Conservation (phyloP, 192 early-diverging fungal species). For the Chytriomyces sp. region DNA sequence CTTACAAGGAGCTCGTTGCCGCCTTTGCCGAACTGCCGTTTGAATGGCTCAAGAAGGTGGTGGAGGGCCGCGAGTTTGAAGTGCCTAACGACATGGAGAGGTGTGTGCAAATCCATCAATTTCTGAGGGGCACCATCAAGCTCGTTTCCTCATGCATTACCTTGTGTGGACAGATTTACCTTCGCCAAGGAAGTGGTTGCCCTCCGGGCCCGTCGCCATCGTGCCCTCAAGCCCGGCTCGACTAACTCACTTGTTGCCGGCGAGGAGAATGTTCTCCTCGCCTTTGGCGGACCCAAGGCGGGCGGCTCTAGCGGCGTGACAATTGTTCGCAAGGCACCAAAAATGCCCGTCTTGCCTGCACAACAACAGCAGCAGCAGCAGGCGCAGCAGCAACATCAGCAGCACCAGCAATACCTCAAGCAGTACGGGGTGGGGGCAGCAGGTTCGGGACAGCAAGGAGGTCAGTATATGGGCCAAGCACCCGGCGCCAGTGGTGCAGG, state of each 20-base stretch:
- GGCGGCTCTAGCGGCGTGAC: slow-evolving; percentile 48
- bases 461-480: neutral
- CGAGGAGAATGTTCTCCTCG: slow-evolving; percentile 63
- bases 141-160: neutral
- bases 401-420: slow-evolving; percentile 2
- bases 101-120: slow-evolving; percentile 35
- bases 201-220: slow-evolving; percentile 36
- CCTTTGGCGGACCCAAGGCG: slow-evolving; percentile 53
- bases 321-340: slow-evolving; percentile 59
- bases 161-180: slow-evolving; percentile 38
- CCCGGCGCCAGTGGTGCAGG: neutral
- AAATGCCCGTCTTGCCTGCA: slow-evolving; percentile 5
- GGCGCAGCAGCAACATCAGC: slow-evolving; percentile 10
- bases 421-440: neutral
- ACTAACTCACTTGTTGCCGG: slow-evolving; percentile 37
- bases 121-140: slow-evolving; percentile 9
- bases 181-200: slow-evolving; percentile 62
- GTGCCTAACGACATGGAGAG: slow-evolving; percentile 62
- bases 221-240: slow-evolving; percentile 5
- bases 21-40: slow-evolving; percentile 60
- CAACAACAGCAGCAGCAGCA: slow-evolving; percentile 27
- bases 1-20: slow-evolving; percentile 51
- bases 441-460: neutral
- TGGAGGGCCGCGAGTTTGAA: slow-evolving; percentile 57
- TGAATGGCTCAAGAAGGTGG: slow-evolving; percentile 64